Percentiles rank a stretch among this genome's conserved stretches.
These are phyloP conservation scores for Exophiala phaeomuriformis DNA, from an alignment of 2,329 filamentous ascomycete species.

Conservation along the genomic window DNA sequence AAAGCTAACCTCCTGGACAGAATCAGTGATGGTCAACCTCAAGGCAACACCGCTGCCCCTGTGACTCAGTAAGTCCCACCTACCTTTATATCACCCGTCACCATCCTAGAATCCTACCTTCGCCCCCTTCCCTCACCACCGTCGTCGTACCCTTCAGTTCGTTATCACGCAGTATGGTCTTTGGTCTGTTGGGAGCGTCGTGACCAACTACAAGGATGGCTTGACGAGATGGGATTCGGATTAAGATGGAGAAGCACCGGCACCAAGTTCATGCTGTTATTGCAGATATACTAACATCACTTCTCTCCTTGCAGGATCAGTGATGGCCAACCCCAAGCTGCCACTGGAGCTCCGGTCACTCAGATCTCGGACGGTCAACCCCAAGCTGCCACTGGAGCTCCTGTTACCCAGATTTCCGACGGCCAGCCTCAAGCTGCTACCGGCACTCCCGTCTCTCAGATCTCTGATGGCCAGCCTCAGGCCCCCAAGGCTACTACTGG, in stretches of 20 bases:
- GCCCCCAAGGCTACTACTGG: conserved; percentile 27
- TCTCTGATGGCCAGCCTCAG: conserved; percentile 32
- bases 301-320: conserved; percentile 2
- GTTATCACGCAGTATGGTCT: too few relatives aligned
- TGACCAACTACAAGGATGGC: too few relatives aligned
- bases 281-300: neutral
- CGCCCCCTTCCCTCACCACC: too few relatives aligned
- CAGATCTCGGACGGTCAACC: conserved; percentile 33
- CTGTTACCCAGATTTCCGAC: conserved; percentile 20
- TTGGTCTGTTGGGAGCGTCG: too few relatives aligned
- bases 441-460: conserved; percentile 25
- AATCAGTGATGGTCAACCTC: conserved; percentile 16
- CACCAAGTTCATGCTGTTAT: neutral
- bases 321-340: conserved; percentile 15
- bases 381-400: conserved; percentile 29
- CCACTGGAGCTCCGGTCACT: conserved; percentile 22
- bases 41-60: conserved; percentile 15
- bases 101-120: too few relatives aligned
- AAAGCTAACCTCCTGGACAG: neutral
- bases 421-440: conserved; percentile 18
- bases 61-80: conserved; percentile 24
- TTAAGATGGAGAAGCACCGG: too few relatives aligned
- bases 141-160: too few relatives aligned
- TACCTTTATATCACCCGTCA: too few relatives aligned
- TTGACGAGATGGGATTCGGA: too few relatives aligned